Percentiles rank a stretch among this genome's conserved stretches.
These are phyloP conservation scores for Alternaria brassicae DNA, from an alignment of 2,329 filamentous ascomycete species.

Conservation along the genomic window DNA sequence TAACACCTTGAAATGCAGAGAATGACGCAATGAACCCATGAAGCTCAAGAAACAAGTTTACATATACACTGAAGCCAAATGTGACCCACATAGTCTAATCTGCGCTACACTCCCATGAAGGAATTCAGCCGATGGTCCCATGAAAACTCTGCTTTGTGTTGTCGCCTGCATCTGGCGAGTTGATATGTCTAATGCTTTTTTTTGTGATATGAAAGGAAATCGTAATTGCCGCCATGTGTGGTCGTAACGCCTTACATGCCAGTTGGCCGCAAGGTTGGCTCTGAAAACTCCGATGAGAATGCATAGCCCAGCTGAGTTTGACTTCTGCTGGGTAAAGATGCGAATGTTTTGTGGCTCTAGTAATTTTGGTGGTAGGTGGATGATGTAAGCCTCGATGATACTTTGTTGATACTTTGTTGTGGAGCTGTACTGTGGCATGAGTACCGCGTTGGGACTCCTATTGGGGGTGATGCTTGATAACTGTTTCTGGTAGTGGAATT, in stretches of 20 bases:
- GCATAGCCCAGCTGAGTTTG: slow-evolving; percentile 28
- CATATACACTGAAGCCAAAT: slow-evolving; percentile 28
- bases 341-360: slow-evolving; percentile 22
- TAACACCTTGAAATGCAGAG: slow-evolving; percentile 6
- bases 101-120: slow-evolving; percentile 24
- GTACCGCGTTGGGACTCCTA: slow-evolving; percentile 8
- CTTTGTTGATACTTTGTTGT: slow-evolving; percentile 28
- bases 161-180: slow-evolving; percentile 37
- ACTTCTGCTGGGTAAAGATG: slow-evolving; percentile 20
- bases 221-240: slow-evolving; percentile 29
- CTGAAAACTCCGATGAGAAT: slow-evolving; percentile 42
- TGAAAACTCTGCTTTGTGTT: slow-evolving; percentile 21
- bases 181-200: slow-evolving; percentile 49
- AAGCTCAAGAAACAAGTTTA: slow-evolving; percentile 8
- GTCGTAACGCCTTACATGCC: slow-evolving; percentile 26
- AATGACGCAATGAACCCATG: neutral
- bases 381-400: slow-evolving; percentile 29
- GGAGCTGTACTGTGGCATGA: slow-evolving; percentile 16
- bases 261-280: slow-evolving; percentile 18
- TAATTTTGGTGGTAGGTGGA: slow-evolving; percentile 15
- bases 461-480: slow-evolving; percentile 2
- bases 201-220: slow-evolving; percentile 29
- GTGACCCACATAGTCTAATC: slow-evolving; percentile 29
- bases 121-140: slow-evolving; percentile 27
- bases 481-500: slow-evolving; percentile 5